Evolutionary conservation across 2,329 filamentous ascomycete genomes (phyloP).

Genomic region (Tolypocladium inflatum): DNA sequence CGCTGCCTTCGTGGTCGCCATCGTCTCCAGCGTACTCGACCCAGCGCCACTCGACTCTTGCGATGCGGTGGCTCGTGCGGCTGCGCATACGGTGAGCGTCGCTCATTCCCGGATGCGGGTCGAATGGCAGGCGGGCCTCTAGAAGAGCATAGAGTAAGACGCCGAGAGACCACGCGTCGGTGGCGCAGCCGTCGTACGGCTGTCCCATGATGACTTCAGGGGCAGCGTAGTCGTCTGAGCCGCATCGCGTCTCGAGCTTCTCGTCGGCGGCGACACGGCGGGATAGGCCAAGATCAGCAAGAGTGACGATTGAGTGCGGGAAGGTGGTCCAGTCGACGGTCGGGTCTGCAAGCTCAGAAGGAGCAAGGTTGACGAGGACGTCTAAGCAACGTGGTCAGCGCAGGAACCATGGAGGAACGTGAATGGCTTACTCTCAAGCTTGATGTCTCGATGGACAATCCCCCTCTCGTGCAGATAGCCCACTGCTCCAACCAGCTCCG

Average conservation of each 20-base stretch:
- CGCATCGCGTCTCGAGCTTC: conserved; percentile 85
- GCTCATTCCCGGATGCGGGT: conserved; percentile 72
- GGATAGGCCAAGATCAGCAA: conserved; percentile 87
- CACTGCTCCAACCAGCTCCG: conserved; percentile 79
- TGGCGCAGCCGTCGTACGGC: conserved; percentile 83
- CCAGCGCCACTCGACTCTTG: conserved; percentile 93
- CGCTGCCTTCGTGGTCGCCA: conserved; percentile 70
- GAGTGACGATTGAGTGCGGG: conserved; percentile 73
- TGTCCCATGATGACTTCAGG: conserved; percentile 95
- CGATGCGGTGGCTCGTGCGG: conserved; percentile 86
- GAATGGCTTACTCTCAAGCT: conserved; percentile 70
- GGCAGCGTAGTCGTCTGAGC: conserved; percentile 93
- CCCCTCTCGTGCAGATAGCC: conserved; percentile 74
- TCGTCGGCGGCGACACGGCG: conserved; percentile 78
- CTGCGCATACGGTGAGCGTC: conserved; percentile 69
- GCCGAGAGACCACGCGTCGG: conserved; percentile 90
- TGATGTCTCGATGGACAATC: conserved; percentile 96
- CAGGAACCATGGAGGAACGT: neutral
- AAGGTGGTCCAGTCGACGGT: conserved; percentile 63
- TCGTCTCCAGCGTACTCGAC: conserved; percentile 74
- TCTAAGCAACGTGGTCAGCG: conserved; percentile 41
- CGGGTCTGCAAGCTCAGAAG: conserved; percentile 53
- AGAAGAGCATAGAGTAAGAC: conserved; percentile 89
- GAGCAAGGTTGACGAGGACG: conserved; percentile 78
- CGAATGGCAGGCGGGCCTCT: conserved; percentile 88